Conservation (phyloP, 2,329 filamentous ascomycete species). For the Sclerotinia glacialis region DNA sequence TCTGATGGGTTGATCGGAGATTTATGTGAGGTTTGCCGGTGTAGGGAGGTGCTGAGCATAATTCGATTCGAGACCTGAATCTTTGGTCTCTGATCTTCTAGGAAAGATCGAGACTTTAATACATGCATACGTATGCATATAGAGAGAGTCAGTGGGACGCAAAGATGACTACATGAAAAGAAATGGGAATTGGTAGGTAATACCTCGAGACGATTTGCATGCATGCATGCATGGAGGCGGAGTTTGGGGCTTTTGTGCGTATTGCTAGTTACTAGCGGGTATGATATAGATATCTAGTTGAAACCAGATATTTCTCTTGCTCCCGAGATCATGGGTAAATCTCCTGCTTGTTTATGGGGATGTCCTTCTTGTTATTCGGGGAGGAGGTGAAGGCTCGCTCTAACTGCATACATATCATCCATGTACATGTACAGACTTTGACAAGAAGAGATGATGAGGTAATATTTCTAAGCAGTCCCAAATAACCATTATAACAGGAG, state of each 20-base stretch:
- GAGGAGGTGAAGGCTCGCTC: too few relatives aligned
- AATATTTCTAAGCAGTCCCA: too few relatives aligned
- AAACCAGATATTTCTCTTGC: background rate
- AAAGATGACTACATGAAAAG: background rate
- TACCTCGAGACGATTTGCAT: background rate
- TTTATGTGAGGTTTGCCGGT: background rate
- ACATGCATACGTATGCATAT: background rate
- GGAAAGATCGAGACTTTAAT: background rate
- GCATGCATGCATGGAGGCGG: background rate
- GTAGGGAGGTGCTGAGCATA: background rate
- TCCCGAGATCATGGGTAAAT: background rate
- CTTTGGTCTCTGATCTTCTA: too few relatives aligned
- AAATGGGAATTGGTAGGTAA: background rate
- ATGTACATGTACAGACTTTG: too few relatives aligned
- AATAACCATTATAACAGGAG: too few relatives aligned
- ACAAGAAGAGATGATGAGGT: too few relatives aligned
- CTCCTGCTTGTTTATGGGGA: background rate
- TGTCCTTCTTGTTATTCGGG: too few relatives aligned
- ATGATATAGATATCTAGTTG: background rate
- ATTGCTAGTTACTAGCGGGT: background rate
- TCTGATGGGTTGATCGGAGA: background rate
- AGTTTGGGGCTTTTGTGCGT: background rate
- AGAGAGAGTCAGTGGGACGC: background rate
- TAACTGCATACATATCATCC: too few relatives aligned
- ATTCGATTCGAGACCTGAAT: background rate